Base-by-base conservation (phyloP, 306 rosid species). In the Glycine latifolia region DNA sequence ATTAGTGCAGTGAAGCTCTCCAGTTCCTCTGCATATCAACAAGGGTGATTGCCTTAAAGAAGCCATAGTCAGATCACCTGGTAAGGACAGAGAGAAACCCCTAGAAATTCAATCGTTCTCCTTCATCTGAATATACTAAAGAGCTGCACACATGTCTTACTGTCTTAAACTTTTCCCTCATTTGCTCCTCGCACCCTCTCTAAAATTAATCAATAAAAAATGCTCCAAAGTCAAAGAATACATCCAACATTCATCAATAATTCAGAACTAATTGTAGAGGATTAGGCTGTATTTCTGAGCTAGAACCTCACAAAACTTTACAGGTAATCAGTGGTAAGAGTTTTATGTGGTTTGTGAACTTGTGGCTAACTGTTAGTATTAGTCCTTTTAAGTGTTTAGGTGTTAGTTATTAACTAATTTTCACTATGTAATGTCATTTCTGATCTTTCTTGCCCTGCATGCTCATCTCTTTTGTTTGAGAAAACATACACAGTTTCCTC, bases 381-480 rank as follows among this genome's bases (percentile, higher is more conserved):
- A 53, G 10, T 71, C 75, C 68, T 83, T 56, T 83, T 71, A 71
- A 59, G 6, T 8, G 47, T 73, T 20, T 72, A 37, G 67, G 59
- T 69, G 60, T 53, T 78, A 71, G 46, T 70, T 71, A 67, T 61
- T 26, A 26, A 61, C 41, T 26, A 3, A 10, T 53, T 77, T 2
- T 62, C 56, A 31, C 72, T 26, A n/a, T 61, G 31, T 76, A 69
- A 66, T 78, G 63, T 71, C 47, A 54, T 7, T 56, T 44, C 15
- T 67, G 48, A 84, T 67, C 9, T 63, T 82, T 47, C 44, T 60
- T 79, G 54, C 60, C 54, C 5, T 86, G 48, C 17, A 48, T 77
- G 59, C 61, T 55, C 31, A 65, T 76, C 43, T 66, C 79, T 37
- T 82, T 65, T 55, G 71, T n/a, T 65, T 52, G 63, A 79, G 79